These are phyloP conservation scores for Rhodofomes roseus DNA, from an alignment of 1,284 basidiomycete species.

Conservation along the genomic window DNA sequence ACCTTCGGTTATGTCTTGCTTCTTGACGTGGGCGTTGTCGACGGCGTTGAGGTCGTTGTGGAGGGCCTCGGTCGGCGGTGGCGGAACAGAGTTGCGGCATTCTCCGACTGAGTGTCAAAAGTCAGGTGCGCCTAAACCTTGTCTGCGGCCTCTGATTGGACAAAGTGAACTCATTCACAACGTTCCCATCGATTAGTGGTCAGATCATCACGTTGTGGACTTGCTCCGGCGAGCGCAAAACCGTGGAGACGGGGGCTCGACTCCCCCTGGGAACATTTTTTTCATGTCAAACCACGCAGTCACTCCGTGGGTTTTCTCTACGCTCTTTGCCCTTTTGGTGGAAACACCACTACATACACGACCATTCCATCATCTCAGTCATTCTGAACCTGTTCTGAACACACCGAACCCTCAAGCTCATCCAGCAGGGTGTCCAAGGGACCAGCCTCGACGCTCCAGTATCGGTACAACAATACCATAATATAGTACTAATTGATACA, in stretches of 20 bases:
- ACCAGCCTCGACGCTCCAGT: too few species aligned
- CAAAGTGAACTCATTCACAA: too few species aligned
- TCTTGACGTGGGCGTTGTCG: not conserved
- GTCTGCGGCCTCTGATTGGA: not conserved
- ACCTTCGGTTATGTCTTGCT: not conserved
- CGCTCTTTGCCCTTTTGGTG: too few species aligned
- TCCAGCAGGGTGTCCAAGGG: too few species aligned
- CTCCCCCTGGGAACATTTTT: not conserved
- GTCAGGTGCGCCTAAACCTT: not conserved
- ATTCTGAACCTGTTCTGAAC: too few species aligned
- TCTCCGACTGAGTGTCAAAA: not conserved
- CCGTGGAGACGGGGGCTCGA: constrained; percentile 3
- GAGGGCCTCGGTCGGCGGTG: not conserved
- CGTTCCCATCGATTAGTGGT: constrained; percentile 3
- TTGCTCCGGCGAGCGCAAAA: not conserved
- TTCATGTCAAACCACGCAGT: too few species aligned
- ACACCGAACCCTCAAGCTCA: too few species aligned
- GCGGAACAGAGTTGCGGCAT: not conserved
- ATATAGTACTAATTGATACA: not conserved
- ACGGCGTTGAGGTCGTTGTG: not conserved
- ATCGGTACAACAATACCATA: not conserved
- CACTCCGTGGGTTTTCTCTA: too few species aligned
- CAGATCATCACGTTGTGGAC: constrained; percentile 1
- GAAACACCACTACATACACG: too few species aligned
- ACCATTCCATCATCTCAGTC: too few species aligned